Percentiles rank a stretch among this genome's conserved stretches.
Evolutionary conservation across 371 early-diverging fungal species (phyloP).

Genomic region (Saksenaea vasiformis): DNA sequence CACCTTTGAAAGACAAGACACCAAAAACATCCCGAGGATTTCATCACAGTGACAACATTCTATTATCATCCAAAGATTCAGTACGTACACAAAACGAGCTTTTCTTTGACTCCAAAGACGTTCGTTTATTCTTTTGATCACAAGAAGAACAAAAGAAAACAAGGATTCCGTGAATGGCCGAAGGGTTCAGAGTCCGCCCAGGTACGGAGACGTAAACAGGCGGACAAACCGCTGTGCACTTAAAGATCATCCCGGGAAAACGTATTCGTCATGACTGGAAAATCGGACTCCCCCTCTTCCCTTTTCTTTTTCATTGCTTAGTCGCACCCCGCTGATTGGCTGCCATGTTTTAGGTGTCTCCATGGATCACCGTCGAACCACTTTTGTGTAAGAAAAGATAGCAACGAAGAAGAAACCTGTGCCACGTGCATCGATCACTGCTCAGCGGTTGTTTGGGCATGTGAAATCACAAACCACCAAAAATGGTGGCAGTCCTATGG

Average conservation of each 20-base stretch:
- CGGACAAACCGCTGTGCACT: neutral
- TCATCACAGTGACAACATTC: neutral
- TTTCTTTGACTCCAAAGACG: conserved; percentile 1
- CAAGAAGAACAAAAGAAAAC: neutral
- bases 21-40: neutral
- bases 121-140: neutral
- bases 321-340: neutral
- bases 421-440: conserved; percentile 5
- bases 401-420: neutral
- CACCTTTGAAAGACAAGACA: neutral
- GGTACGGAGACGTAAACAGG: conserved; percentile 4
- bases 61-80: neutral
- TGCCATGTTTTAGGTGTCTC: neutral
- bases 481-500: neutral
- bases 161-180: neutral
- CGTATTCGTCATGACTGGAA: neutral
- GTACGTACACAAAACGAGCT: neutral
- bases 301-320: neutral
- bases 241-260: conserved; percentile 7
- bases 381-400: neutral
- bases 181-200: conserved; percentile 1
- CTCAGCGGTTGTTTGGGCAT: neutral
- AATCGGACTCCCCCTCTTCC: neutral
- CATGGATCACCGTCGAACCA: neutral
- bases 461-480: conserved; percentile 3